A percentile compares a stretch with the other conserved stretches of the same genome.
Conservation (phyloP, 345 rosid genomes). For the Gossypium ekmanianum region DNA sequence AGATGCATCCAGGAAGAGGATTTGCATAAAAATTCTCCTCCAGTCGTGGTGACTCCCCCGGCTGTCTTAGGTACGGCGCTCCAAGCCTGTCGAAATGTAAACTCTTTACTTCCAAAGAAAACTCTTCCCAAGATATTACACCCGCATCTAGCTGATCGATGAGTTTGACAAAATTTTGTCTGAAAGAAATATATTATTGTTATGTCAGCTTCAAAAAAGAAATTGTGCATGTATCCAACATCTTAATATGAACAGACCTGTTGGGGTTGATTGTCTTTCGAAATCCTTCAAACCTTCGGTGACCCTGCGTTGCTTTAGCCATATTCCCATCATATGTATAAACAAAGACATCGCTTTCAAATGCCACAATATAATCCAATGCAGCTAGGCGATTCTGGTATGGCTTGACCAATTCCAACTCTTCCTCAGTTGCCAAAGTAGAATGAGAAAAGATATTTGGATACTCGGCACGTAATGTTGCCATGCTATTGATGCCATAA, state of each 20-base stretch:
- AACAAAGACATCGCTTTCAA: conserved; percentile 88
- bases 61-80: conserved; percentile 57
- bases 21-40: conserved; percentile 93
- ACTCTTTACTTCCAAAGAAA: conserved; percentile 59
- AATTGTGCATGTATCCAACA: neutral
- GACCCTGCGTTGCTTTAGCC: conserved; percentile 98
- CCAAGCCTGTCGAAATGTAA: conserved; percentile 66
- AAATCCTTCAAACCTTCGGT: conserved; percentile 78
- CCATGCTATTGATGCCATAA: conserved; percentile 78
- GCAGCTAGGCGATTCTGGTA: conserved; percentile 94
- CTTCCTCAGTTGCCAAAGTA: conserved; percentile 73
- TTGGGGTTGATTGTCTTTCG: conserved; percentile 80
- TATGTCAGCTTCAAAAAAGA: neutral
- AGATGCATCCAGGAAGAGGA: conserved; percentile 87
- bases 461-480: conserved; percentile 63
- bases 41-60: conserved; percentile 61
- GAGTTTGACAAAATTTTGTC: conserved; percentile 60
- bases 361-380: conserved; percentile 80
- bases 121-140: conserved; percentile 58
- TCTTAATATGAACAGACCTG: conserved; percentile 35
- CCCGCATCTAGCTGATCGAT: conserved; percentile 69
- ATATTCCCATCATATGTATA: conserved; percentile 92
- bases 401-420: conserved; percentile 60
- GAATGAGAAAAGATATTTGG: conserved; percentile 83
- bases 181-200: conserved; percentile 28